phyloP scores from a whole-genome alignment of 2,329 filamentous ascomycete species.

The Diatrype stigma region DNA sequence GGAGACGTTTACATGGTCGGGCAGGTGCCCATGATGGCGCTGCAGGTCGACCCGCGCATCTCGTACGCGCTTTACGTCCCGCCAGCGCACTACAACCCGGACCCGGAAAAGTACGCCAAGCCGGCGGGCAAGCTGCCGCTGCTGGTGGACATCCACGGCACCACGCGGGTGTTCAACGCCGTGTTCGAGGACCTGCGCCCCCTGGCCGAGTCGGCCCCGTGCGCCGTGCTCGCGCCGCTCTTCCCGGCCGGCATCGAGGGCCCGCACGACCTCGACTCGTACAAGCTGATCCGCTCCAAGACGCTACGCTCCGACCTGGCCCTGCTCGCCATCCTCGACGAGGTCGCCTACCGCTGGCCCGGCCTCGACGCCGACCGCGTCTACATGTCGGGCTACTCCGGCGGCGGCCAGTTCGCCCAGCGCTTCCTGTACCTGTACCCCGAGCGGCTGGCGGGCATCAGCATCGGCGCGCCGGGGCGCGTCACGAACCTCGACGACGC shows the following conservation, averaged over 20 bases:
- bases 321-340: conserved; percentile 26
- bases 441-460: conserved; percentile 22
- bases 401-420: conserved; percentile 28
- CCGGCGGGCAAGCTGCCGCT: conserved; percentile 20
- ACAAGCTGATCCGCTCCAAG: conserved; percentile 21
- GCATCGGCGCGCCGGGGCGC: conserved; percentile 28
- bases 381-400: conserved; percentile 27
- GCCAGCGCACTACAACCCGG: conserved; percentile 14
- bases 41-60: conserved; percentile 21
- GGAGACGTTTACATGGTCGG: conserved; percentile 21
- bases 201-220: conserved; percentile 22
- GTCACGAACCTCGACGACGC: conserved; percentile 20
- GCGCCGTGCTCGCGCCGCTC: conserved; percentile 25
- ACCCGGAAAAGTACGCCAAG: not conserved
- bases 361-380: conserved; percentile 23
- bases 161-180: conserved; percentile 14
- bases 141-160: conserved; percentile 28
- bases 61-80: conserved; percentile 27
- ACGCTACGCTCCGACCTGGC: conserved; percentile 23
- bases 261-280: conserved; percentile 25
- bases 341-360: conserved; percentile 23
- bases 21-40: conserved; percentile 18
- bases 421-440: conserved; percentile 29
- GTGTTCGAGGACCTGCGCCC: conserved; percentile 12
- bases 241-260: conserved; percentile 27